A percentile compares a stretch with the other conserved stretches of the same genome.
phyloP scores from a whole-genome alignment of 805 yeast genomes.

The Wickerhamiella nectarea region DNA sequence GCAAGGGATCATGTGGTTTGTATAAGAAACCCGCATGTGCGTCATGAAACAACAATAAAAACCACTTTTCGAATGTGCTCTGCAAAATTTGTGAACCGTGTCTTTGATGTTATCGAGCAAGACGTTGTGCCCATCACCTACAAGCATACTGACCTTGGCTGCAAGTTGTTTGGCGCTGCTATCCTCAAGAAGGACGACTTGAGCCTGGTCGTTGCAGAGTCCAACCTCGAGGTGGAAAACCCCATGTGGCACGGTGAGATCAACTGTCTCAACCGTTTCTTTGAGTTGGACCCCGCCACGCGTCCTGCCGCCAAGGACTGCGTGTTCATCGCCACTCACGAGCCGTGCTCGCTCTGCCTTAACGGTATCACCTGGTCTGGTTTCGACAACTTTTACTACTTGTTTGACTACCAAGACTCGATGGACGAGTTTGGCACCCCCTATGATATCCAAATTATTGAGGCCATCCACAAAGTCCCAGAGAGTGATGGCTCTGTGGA shows the following conservation, averaged over 20 bases:
- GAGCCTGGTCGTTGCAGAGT: conserved; percentile 14
- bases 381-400: conserved; percentile 18
- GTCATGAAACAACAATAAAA: too few species aligned
- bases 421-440: conserved; percentile 14
- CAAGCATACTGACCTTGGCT: conserved; percentile 12
- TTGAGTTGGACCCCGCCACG: conserved; percentile 8
- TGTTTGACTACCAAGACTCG: conserved; percentile 17
- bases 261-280: conserved; percentile 14
- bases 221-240: conserved; percentile 14
- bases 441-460: conserved; percentile 16
- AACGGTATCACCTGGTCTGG: conserved; percentile 19
- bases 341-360: conserved; percentile 20
- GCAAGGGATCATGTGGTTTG: too few species aligned
- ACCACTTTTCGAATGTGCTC: too few species aligned
- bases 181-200: conserved; percentile 16
- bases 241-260: conserved; percentile 20
- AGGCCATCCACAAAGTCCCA: conserved; percentile 13
- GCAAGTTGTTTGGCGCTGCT: conserved; percentile 18
- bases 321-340: conserved; percentile 18
- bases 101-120: conserved; percentile 17
- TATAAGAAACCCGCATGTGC: too few species aligned
- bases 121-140: conserved; percentile 15
- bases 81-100: conserved; percentile 9
- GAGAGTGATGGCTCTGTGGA: conserved; percentile 10
- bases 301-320: conserved; percentile 16